A percentile compares a stretch with the other conserved stretches of the same genome.
phyloP scores from a whole-genome alignment of 768 basidiomycete species.

The Mrakia gelida region DNA sequence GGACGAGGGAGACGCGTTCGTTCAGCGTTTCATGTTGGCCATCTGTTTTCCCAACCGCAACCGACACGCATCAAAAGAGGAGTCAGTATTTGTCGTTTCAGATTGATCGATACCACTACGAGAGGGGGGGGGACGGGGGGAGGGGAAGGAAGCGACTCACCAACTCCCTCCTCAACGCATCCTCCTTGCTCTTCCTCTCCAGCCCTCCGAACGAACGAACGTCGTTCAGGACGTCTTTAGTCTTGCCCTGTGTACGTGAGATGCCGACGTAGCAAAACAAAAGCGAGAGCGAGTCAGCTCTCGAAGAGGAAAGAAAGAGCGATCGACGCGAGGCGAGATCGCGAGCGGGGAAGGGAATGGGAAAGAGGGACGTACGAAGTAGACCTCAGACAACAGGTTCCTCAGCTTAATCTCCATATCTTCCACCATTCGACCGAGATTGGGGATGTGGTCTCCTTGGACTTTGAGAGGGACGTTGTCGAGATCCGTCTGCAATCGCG shows the following conservation, averaged over 20 bases:
- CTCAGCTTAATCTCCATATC: slow-evolving; percentile 99
- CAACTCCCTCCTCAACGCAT: slow-evolving; percentile 29
- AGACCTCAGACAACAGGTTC: slow-evolving; percentile 59
- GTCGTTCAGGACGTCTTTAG: slow-evolving; percentile 89
- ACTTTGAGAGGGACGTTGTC: slow-evolving; percentile 73
- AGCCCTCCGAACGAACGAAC: slow-evolving; percentile 81
- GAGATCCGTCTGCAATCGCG: slow-evolving; percentile 62
- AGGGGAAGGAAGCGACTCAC: slow-evolving; percentile 7
- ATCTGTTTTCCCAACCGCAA: neutral
- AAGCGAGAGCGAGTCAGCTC: neutral
- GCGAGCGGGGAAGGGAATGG: neutral
- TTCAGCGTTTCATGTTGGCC: too few relatives aligned
- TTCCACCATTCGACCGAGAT: slow-evolving; percentile 93
- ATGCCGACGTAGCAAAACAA: slow-evolving; percentile 61
- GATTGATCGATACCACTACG: neutral
- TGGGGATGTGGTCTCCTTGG: slow-evolving; percentile 76
- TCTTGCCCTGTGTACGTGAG: slow-evolving; percentile 72
- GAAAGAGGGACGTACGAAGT: slow-evolving; percentile 35
- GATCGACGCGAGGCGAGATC: neutral
- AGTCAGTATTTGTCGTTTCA: too few relatives aligned
- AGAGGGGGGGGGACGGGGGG: neutral
- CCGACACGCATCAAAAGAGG: neutral
- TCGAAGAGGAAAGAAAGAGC: neutral
- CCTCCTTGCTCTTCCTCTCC: slow-evolving; percentile 24
- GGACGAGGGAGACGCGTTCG: too few relatives aligned